Evolutionary conservation across 768 basidiomycete genomes (phyloP), one percentile per base, ranked within the genome.

Genomic region (Phylloporus scabripes): DNA sequence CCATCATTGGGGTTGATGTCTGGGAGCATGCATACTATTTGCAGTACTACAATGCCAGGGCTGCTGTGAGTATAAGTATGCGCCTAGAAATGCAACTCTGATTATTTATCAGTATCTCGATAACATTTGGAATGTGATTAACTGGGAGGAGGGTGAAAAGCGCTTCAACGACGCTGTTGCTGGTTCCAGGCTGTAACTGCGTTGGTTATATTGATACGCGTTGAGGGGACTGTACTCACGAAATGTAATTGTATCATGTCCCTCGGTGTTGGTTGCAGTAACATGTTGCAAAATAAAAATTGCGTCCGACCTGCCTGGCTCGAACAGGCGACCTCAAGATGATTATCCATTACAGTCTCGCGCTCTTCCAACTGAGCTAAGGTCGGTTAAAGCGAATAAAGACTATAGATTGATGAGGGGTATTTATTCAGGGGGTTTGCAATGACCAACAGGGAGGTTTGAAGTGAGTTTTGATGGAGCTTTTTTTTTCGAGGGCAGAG

Each of bases 1-100:
- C 92, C 47, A 77, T 96, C 72, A 88, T 95, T 59, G 92, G 93
- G 46, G 81, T 96, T 59, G 92, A 94, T 57, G 83, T 94, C 63
- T 95, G 93, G 92, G 92, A 95, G 72, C 92, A 95, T 62, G 92
- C 91, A 43, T 92, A 92, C 77, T 97, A 96, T 74, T 81, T 96
- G 62, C 92, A 97, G 70, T 97, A 97, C 74, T 82, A 88, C 68
- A 97, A 96, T 70, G 92, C 92, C 61, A 95, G 94, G 78, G 81
- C 74, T 48, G 87, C 91, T 63, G 92, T 95, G 63, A 68, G 92
- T 76, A 26, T 18, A 20, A 34, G 9, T 37, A 9, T 42, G 4
- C 4, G 32, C 21, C 3, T 5, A 10, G 26, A 34, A 36, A 42
- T 31, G 14, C 7, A 23, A 11, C 4, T 28, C 31, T 55, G 48